phyloP scores from a whole-genome alignment of 768 basidiomycete species.

The Boletus fagicola region DNA sequence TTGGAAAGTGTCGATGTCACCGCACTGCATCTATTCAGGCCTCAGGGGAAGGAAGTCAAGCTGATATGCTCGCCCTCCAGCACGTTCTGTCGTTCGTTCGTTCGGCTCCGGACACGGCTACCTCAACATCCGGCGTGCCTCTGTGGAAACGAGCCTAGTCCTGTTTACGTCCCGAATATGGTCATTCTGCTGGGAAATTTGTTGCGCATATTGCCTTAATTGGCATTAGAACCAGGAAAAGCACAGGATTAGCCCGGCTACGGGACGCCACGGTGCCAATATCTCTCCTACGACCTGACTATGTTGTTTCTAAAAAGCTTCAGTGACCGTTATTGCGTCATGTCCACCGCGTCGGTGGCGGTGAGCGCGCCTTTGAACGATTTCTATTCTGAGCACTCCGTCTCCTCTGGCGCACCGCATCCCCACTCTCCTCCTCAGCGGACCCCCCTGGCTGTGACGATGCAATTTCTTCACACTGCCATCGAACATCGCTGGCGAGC shows the following conservation, averaged over 20 bases:
- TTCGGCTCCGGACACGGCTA: slow-evolving; percentile 24
- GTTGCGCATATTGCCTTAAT: background rate
- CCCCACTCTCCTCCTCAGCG: slow-evolving; percentile 26
- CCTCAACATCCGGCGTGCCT: slow-evolving; percentile 12
- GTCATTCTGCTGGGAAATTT: background rate
- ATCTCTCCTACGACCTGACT: slow-evolving; percentile 7
- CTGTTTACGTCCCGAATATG: slow-evolving; percentile 6
- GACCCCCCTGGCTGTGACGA: slow-evolving; percentile 33
- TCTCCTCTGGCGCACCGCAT: slow-evolving; percentile 28
- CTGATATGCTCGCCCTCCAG: slow-evolving; percentile 4
- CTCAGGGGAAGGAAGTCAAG: slow-evolving; percentile 7
- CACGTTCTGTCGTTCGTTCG: slow-evolving; percentile 3
- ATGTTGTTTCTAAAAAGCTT: slow-evolving; percentile 10
- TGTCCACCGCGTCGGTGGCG: slow-evolving; percentile 29
- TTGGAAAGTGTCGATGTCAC: slow-evolving; percentile 16
- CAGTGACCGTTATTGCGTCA: slow-evolving; percentile 25
- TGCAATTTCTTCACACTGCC: slow-evolving; percentile 34
- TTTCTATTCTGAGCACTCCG: slow-evolving; percentile 33
- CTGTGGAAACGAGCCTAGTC: background rate
- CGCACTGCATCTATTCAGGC: slow-evolving; percentile 19
- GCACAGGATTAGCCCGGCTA: slow-evolving; percentile 32
- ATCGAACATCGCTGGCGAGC: slow-evolving; percentile 19
- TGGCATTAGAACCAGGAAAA: slow-evolving; percentile 1
- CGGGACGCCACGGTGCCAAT: slow-evolving; percentile 12
- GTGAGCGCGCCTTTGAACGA: slow-evolving; percentile 24